phyloP scores from a whole-genome alignment of 2,329 filamentous ascomycete species.

The Stromatinia cepivora region DNA sequence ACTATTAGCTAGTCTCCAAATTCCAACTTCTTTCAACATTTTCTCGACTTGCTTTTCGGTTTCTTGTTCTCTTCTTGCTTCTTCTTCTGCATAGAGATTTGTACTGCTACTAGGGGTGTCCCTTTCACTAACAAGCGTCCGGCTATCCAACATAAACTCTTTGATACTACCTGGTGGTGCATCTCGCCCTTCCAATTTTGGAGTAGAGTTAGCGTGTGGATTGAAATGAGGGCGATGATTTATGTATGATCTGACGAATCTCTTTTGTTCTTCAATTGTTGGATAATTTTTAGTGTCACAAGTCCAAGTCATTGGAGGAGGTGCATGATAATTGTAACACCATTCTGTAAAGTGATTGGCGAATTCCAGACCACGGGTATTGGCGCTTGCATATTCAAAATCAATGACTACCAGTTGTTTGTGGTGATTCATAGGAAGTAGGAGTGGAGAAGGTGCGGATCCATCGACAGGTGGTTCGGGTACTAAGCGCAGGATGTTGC shows the following conservation, averaged over 20 bases:
- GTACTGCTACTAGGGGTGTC: constrained; percentile 44
- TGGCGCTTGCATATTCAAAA: constrained; percentile 94
- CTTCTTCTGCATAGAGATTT: constrained; percentile 51
- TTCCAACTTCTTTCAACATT: constrained; percentile 73
- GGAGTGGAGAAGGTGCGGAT: constrained; percentile 65
- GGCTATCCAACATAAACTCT: constrained; percentile 79
- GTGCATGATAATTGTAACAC: constrained; percentile 95
- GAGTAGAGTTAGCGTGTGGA: constrained; percentile 46
- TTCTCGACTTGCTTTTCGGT: constrained; percentile 67
- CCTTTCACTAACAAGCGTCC: constrained; percentile 45
- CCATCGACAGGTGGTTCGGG: constrained; percentile 54
- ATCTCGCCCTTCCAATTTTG: constrained; percentile 39
- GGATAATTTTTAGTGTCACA: constrained; percentile 75
- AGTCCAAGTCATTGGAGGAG: constrained; percentile 57
- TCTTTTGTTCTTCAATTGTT: constrained; percentile 73
- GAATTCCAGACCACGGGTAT: constrained; percentile 83
- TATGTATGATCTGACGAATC: constrained; percentile 85
- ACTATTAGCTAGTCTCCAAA: constrained; percentile 87
- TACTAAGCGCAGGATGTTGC: constrained; percentile 81
- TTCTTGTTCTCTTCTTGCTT: constrained; percentile 61
- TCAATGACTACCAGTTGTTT: constrained; percentile 97
- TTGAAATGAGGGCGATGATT: constrained; percentile 72
- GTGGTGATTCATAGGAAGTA: constrained; percentile 88
- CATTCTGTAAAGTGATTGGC: constrained; percentile 98
- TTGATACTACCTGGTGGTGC: constrained; percentile 32